Base-by-base conservation (phyloP, 371 early-diverging fungal genomes). In the Circinella minor region DNA sequence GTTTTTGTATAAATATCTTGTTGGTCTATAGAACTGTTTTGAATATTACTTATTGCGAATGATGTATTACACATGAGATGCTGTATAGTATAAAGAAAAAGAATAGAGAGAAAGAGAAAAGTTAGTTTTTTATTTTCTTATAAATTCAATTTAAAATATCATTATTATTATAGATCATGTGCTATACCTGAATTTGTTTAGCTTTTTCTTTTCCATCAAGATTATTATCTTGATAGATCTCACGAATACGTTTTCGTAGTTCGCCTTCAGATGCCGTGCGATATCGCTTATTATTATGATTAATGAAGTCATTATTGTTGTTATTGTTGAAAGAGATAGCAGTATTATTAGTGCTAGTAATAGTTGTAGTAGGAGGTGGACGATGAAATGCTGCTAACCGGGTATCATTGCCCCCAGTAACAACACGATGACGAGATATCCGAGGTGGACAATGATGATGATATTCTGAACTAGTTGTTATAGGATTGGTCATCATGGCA, bases 331-430 rank as follows among this genome's bases (percentile, higher is more conserved):
- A 9, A 43, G 3, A 9, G 43, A 43, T 47, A 47, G 27, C 2
- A 27, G 27, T 27, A 27, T 27, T 27, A 2, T 27, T 27, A 27
- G 86, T 99, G 99, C 55, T 95, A 94, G 72, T 93, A 92, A 71
- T 99, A 94, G 47, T 90, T 88, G 38, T 98, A 96, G 43, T 96
- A 96, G n/a, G 96, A 95, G 14, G 98, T 82, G 91, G 37, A 95
- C 89, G 43, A 99, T 99, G 80, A 92, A 95, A 43, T 99, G 96
- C 63, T 99, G 86, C 43, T 97, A 98, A 63, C 93, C 86, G 86
- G 99, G 99, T 85, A 99, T 99, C 55, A 98, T 83, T 86, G 98
- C 99, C 93, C 92, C 13, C 97, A 95, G 63, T 77, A 46, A 48
- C 15, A 18, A 48, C 15, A 34, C 57, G 57, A 10, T 18, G 20